Base-by-base conservation (phyloP, 2,329 filamentous ascomycete species). In the Tolypocladium cylindrosporum region DNA sequence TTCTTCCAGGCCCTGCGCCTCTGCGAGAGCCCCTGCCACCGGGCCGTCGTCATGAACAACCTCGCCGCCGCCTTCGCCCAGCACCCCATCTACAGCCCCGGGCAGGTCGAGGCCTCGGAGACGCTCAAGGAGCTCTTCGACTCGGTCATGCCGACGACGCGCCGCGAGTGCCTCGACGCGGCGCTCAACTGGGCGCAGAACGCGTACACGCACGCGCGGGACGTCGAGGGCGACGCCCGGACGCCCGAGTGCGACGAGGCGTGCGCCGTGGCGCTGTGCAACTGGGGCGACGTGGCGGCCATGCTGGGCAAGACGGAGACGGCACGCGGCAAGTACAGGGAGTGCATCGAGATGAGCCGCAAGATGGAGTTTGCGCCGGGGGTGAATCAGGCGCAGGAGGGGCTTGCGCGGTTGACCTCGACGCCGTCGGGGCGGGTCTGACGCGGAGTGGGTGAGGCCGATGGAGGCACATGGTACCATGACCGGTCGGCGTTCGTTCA, bases 21-120 rank as follows among this genome's bases (percentile, higher is more conserved):
- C 52, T 87, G 69, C 79, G 84, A 73, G 27, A 74, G 75, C 34
- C 80, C 78, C 37, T 97, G 92, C 69, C 91, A 96, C 69, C 85
- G 88, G 55, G 88, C 90, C 36, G 80, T 92, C 16, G 77, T 97
- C 68, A 95, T 93, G 89, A 92, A 91, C 75, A 93, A 93, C 70
- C 79, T 93, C 59, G 83, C 89, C 9, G 85, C 83, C 41, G 86
- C 84, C 52, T 84, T 93, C 60, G 87, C 86, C 3, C 88, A 90
- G 70, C 87, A 86, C 61, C 80, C 80, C 10, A 64, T 79, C 56
- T 71, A 71, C 56, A 60, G 69, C 21, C 66, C 72, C 5, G 55
- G 65, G 6, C 58, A 65, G 21, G 58, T 60, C 13, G 64, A 66
- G n/a, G 64, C 66, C n/a, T 64, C 69, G 7, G 64, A 68, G 43